phyloP scores from a whole-genome alignment of 306 rosid genomes.

The Cotoneaster glaucophyllus region DNA sequence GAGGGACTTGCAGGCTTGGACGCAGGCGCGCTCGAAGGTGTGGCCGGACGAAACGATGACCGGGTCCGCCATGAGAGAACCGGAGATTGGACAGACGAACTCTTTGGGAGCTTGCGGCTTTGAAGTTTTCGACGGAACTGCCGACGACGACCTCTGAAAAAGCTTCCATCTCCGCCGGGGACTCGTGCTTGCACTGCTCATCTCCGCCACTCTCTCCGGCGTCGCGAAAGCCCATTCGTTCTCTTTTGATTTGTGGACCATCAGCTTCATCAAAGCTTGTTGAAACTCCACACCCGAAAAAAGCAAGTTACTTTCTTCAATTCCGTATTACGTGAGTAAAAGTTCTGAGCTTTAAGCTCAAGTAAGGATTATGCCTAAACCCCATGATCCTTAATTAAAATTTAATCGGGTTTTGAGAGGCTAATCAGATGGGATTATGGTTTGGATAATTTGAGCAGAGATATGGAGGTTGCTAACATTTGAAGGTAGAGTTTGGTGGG shows the following conservation, averaged over 20 bases:
- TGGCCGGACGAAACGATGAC: slow-evolving; percentile 90
- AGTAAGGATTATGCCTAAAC: not conserved
- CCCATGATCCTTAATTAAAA: not conserved
- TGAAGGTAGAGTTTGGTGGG: not conserved
- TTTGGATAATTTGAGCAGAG: not conserved
- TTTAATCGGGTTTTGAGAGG: not conserved
- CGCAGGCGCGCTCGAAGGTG: slow-evolving; percentile 64
- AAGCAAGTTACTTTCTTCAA: not conserved
- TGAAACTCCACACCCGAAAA: slow-evolving; percentile 52
- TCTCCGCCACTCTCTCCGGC: slow-evolving; percentile 4
- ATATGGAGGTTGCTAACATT: not conserved
- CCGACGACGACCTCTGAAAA: slow-evolving; percentile 31
- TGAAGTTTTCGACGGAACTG: slow-evolving; percentile 21
- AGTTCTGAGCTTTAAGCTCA: not conserved
- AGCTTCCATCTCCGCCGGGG: slow-evolving; percentile 65
- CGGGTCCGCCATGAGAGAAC: slow-evolving; percentile 77
- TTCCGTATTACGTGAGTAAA: not conserved
- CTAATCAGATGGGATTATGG: not conserved
- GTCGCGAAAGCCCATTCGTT: slow-evolving; percentile 15
- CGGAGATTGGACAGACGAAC: slow-evolving; percentile 70
- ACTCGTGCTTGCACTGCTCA: not conserved
- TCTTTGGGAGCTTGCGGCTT: slow-evolving; percentile 50
- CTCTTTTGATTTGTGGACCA: slow-evolving; percentile 20
- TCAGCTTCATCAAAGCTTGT: slow-evolving; percentile 35
- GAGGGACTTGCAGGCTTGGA: slow-evolving; percentile 44